phyloP scores from a whole-genome alignment of 2,329 filamentous ascomycete genomes.

The Phialocephala subalpina region DNA sequence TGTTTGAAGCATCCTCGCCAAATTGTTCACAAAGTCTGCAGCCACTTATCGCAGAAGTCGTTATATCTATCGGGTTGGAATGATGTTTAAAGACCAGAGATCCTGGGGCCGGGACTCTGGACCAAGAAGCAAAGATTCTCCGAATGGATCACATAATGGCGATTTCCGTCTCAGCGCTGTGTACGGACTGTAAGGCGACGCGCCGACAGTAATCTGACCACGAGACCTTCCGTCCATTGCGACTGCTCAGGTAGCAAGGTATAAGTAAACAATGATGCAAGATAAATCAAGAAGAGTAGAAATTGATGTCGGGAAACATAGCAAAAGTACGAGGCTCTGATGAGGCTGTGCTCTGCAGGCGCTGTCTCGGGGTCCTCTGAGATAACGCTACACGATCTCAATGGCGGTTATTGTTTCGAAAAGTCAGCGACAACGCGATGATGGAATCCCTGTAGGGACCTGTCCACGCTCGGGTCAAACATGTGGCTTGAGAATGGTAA shows the following conservation, averaged over 20 bases:
- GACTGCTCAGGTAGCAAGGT: neutral
- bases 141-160: neutral
- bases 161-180: neutral
- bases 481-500: too few species aligned
- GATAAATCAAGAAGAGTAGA: neutral
- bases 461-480: too few species aligned
- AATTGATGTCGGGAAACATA: too few species aligned
- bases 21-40: slow-evolving; percentile 4
- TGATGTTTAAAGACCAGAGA: neutral
- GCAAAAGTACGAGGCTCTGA: too few species aligned
- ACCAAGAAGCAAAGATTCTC: neutral
- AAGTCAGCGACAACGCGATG: too few species aligned
- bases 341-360: too few species aligned
- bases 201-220: neutral
- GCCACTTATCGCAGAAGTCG: neutral
- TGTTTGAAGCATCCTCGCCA: neutral
- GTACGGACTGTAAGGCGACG: neutral
- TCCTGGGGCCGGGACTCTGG: neutral
- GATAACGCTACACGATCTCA: too few species aligned
- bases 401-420: too few species aligned
- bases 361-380: too few species aligned
- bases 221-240: neutral
- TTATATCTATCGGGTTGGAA: neutral
- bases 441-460: too few species aligned
- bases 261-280: neutral